Base-by-base conservation (phyloP, 495 filamentous ascomycete species). In the Penicillium soppii region DNA sequence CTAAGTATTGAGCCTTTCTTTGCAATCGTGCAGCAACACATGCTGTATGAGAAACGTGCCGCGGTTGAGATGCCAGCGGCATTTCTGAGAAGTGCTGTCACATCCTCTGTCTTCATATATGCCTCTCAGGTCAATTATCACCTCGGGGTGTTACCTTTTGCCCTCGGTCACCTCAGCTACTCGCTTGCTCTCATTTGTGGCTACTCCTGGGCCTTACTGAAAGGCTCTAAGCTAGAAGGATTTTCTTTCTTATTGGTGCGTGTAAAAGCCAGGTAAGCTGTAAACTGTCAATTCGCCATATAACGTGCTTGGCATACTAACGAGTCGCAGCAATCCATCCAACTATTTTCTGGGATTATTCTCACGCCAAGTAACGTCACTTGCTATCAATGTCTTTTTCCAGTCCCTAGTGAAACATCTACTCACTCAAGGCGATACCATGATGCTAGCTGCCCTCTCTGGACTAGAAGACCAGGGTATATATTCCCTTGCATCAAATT, bases 401-500 rank as follows among this genome's bases (percentile, higher is more conserved):
- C 94, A 99, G 67, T 89, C 86, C 19, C 62, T 86, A 12, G 75
- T 97, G 29, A 99, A 99, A 62, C 91, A 97, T 67, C 51, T 97
- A 47, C 82, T 97, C 20, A 97, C 95, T 0, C 90, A 96, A 69
- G 94, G 92, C 23, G 94, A 99, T 75, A 86, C 89, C 8, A 81
- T 97, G 61, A 81, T 97, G 25, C 86, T 99, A 27, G 80, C 87
- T 22, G 69, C 82, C 41, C 73, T 97, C 49, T 84, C 90, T 20
- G 82, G 85, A 2, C 77, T 90, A 5, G 73, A 79, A 30, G 87
- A 90, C 9, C 92, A 97, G 71, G 94, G 94, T n/a, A 84, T 90
- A 15, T 99, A 97, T 68, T 88, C 91, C 0, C 77, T 99, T 3
- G 94, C 92, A 23, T 85, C 88, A 43, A 97, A 97, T 62, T 99